Conservation (phyloP, 176 grass and related monocot species). For the Miscanthus lutarioriparius region DNA sequence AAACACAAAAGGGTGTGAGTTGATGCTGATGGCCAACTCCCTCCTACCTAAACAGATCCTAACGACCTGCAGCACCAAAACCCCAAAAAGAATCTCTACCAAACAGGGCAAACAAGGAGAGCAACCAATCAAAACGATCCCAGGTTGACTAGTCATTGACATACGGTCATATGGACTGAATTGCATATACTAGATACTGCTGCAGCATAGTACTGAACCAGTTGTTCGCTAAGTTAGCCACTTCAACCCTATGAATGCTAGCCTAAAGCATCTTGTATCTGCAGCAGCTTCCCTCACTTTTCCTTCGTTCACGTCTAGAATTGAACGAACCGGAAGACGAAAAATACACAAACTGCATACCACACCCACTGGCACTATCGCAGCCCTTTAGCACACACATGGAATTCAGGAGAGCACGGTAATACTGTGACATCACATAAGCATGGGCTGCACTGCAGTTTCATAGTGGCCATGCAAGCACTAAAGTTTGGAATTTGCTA, state of each 20-base stretch:
- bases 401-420: not conserved
- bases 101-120: constrained; percentile 1
- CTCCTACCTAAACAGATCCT: constrained; percentile 1
- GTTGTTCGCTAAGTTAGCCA: not conserved
- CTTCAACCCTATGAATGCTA: constrained; percentile 3
- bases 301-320: too few relatives aligned
- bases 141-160: not conserved
- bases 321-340: not conserved
- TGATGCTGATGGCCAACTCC: constrained; percentile 25
- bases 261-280: not conserved
- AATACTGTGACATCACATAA: not conserved
- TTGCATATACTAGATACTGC: not conserved
- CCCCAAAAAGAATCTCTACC: not conserved
- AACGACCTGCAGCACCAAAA: constrained; percentile 7
- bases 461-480: not conserved
- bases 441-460: not conserved
- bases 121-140: not conserved
- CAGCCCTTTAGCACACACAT: not conserved
- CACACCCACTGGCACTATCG: not conserved
- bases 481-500: not conserved
- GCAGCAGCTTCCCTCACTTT: not conserved
- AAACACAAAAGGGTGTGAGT: constrained; percentile 14
- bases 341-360: not conserved
- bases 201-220: not conserved
- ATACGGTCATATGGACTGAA: not conserved